Base-by-base conservation (phyloP, 1,284 basidiomycete species). In the Marasmius fiardii region DNA sequence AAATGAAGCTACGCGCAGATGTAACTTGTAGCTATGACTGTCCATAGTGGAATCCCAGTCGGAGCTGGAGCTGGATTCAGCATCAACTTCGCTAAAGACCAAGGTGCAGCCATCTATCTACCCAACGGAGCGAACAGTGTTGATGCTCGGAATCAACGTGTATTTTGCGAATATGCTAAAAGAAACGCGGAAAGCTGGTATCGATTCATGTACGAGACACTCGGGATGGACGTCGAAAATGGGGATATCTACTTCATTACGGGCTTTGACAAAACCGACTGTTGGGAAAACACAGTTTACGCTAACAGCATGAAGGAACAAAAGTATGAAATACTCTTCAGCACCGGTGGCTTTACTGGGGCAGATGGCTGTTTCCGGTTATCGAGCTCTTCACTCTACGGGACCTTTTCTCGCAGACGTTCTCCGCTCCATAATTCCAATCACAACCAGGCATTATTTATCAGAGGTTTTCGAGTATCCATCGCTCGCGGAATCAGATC, bases 171-270 rank as follows among this genome's bases (percentile, higher is more conserved):
- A 11, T 60, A 55, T 49, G 55, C 55, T 10, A 35, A 23, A 6
- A 39, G 43, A 35, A 35, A 43, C 39, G 53, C 50, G 3, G 5
- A 31, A 18, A 20, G 37, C 11, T 55, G 56, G 53, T 60, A 57
- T 26, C 18, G 37, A 12, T 53, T 54, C 21, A 33, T 53, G 14
- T 57, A 51, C 20, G 56, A 44, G 20, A 4, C 26, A 2, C 37
- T 58, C 8, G 44, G 43, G 6, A 31, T 50, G 18, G 35, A 34
- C 43, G 54, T 39, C 6, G 43, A 49, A 4, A 56, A 55, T 44
- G 57, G 57, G 18, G 52, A 50, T 5, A 34, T 56, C 23, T 59
- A 55, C 23, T 26, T 56, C 28, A 50, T 58, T 34, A 58, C 57
- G n/a, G 57, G 53, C 10, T 58, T 43, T 26, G 57, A 58, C 35